Base-by-base conservation (phyloP, 83 land plant genomes). In the Diphasiastrum complanatum region DNA sequence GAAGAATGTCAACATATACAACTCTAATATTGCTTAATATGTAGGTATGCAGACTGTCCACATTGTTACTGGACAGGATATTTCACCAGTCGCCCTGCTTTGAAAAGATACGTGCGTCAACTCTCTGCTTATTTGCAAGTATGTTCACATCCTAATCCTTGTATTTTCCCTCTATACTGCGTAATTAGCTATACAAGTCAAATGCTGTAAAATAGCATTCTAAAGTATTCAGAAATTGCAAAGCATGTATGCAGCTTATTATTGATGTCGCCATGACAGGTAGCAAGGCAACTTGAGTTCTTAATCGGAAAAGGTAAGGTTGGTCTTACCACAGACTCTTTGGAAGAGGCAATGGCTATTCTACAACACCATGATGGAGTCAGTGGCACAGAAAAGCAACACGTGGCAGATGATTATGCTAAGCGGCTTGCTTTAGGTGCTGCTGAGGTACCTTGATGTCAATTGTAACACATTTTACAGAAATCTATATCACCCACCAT, bases 321-420 rank as follows among this genome's bases (percentile, higher is more conserved):
- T 28, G 88, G 87, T 3, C 81, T 83, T 35, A 83, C 74, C 20
- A 85, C 91, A 16, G 91, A 89, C 67, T 64, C 69, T 50, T 54
- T 93, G 57, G 95, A 83, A 54, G 96, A 93, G 67, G 99, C 99
- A 41, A 64, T 93, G 70, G 95, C 88, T 33, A 72, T 89, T 63
- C 72, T 83, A 38, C 99, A 93, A 70, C 99, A 93, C 73, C 99
- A 93, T 78, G 99, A 93, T 89, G 99, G 86, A 57, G 92, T 93
- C 31, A 85, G 85, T 80, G 99, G 99, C 41, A 93, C 99, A 49
- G 79, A 83, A 71, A 81, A 78, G 61, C 89, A 85, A 60, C 99
- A 93, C 80, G 99, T 93, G 32, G 96, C 99, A 45, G 65, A 86
- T 75, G 99, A 93, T 64, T 93, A 93, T 83, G 86, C 96, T 12